A percentile compares a stretch with the other conserved stretches of the same genome.
Conservation (phyloP, 805 yeast genomes). For the Saccharomycopsis amapae region DNA sequence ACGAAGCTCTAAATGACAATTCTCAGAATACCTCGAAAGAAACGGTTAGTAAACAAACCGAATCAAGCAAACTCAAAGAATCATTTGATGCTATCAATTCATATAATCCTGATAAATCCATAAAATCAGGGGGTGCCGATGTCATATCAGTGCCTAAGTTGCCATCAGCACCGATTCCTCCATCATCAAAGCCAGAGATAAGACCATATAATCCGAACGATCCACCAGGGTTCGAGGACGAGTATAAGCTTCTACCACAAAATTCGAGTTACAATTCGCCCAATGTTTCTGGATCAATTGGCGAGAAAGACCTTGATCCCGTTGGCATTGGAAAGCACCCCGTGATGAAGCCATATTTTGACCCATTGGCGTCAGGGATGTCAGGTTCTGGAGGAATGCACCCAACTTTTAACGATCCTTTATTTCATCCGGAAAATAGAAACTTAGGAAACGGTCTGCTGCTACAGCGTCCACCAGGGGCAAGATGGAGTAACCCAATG, state of each 20-base stretch:
- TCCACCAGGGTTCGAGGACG: slow-evolving; percentile 32
- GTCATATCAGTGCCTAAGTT: background rate
- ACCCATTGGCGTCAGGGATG: slow-evolving; percentile 19
- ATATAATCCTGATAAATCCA: background rate
- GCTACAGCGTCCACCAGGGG: slow-evolving; percentile 30
- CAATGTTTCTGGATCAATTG: slow-evolving; percentile 17
- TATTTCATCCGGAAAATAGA: slow-evolving; percentile 22
- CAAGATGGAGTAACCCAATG: slow-evolving; percentile 34
- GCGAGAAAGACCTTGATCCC: slow-evolving; percentile 31
- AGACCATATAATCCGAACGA: slow-evolving; percentile 31
- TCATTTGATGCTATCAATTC: background rate
- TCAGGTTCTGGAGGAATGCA: slow-evolving; percentile 29
- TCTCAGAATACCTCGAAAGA: too few relatives aligned
- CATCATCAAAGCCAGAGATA: background rate
- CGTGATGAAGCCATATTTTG: slow-evolving; percentile 26
- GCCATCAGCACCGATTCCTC: background rate
- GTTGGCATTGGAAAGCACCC: slow-evolving; percentile 29
- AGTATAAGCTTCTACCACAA: slow-evolving; percentile 26
- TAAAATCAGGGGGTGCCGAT: background rate
- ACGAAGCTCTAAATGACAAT: too few relatives aligned
- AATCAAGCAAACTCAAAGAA: background rate
- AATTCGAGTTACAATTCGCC: background rate
- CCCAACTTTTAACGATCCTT: slow-evolving; percentile 28
- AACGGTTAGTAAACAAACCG: background rate
- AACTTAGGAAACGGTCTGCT: slow-evolving; percentile 20